Conservation (phyloP, 805 yeast genomes). For the Wickerhamomyces chaumierensis region DNA sequence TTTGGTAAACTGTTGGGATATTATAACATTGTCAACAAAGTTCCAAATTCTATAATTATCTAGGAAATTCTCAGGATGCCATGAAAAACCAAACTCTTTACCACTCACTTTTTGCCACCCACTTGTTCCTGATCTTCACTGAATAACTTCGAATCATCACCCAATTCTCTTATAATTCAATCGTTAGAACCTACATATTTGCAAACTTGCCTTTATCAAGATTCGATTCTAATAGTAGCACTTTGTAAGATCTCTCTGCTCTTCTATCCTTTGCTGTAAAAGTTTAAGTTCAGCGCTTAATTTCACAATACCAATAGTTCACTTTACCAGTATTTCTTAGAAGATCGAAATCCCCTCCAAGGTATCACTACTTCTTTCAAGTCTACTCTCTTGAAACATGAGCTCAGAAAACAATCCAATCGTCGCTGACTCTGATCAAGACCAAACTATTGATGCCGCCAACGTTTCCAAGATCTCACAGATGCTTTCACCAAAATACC, state of each 20-base stretch:
- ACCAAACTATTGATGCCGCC: conserved; percentile 4
- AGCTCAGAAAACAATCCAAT: background rate
- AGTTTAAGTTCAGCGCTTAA: background rate
- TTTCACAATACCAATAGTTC: background rate
- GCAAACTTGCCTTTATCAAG: background rate
- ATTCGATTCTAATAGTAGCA: background rate
- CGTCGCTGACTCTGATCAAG: conserved; percentile 6
- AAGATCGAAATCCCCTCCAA: too few species aligned
- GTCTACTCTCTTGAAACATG: background rate
- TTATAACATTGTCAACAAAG: background rate
- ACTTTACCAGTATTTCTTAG: too few species aligned
- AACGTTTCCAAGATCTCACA: conserved; percentile 9
- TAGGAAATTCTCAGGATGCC: background rate
- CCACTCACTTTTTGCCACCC: background rate
- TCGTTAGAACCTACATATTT: background rate
- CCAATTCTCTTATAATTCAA: background rate
- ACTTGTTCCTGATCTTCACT: background rate
- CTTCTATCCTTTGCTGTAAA: background rate
- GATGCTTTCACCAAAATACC: conserved; percentile 12
- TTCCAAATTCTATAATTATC: background rate
- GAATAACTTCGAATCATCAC: background rate
- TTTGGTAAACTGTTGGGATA: conserved; percentile 2
- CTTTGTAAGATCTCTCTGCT: background rate
- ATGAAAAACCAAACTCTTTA: background rate
- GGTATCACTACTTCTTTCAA: background rate